phyloP scores from a whole-genome alignment of 768 basidiomycete species.

The Gelatoporia subvermispora region DNA sequence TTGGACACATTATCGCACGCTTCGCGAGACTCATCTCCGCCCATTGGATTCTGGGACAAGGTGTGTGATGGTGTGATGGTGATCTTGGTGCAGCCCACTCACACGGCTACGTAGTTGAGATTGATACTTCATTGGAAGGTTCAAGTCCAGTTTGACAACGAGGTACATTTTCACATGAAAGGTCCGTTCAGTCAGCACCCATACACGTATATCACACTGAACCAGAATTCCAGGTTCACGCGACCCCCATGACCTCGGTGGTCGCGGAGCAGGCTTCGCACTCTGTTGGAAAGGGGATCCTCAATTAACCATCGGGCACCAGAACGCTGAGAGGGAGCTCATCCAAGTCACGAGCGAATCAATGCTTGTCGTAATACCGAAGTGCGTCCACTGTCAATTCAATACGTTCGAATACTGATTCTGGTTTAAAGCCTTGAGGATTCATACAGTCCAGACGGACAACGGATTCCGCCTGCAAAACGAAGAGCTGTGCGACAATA shows the following conservation, averaged over 20 bases:
- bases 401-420: neutral
- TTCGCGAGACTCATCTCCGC: constrained; percentile 75
- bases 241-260: constrained; percentile 69
- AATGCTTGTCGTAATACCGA: constrained; percentile 81
- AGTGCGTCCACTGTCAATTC: constrained; percentile 44
- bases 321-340: constrained; percentile 69
- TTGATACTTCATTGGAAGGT: constrained; percentile 83
- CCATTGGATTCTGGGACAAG: constrained; percentile 95
- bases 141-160: constrained; percentile 58
- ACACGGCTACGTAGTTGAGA: constrained; percentile 43
- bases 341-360: constrained; percentile 78
- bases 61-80: constrained; percentile 30
- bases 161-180: constrained; percentile 82
- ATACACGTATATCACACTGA: neutral
- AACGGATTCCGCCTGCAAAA: neutral
- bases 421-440: constrained; percentile 18
- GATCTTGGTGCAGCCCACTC: neutral
- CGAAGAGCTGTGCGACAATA: constrained; percentile 12
- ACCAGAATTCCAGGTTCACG: constrained; percentile 55
- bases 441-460: constrained; percentile 14
- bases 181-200: constrained; percentile 37
- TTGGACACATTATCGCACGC: constrained; percentile 77
- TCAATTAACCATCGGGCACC: constrained; percentile 60
- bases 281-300: constrained; percentile 80
- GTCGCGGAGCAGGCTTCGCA: constrained; percentile 81